Base-by-base conservation (phyloP, 768 basidiomycete species). In the Boletus coccyginus region DNA sequence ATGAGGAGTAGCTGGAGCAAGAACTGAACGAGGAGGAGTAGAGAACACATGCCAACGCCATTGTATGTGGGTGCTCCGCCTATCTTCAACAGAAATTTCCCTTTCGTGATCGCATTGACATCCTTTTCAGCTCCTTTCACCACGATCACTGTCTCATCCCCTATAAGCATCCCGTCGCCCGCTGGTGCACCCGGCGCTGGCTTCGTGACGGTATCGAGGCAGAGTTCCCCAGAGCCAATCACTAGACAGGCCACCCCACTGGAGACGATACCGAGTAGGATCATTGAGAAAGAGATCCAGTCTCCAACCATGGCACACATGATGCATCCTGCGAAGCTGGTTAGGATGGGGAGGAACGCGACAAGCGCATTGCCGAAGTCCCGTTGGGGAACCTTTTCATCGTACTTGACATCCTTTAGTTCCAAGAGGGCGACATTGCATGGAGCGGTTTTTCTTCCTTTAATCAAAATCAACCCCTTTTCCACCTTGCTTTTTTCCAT, bases 1-100 rank as follows among this genome's bases (percentile, higher is more conserved):
- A 73, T 72, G 36, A 74, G 63, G 44, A 74, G 62, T 4, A 74
- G 61, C 55, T 75, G 73, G 24, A 65, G 49, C 24, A 74, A 8
- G 62, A 73, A 73, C 29, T 75, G 74, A 40, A 61, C 21, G 19
- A 69, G 59, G 33, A 74, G 67, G 5, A 73, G 64, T 10, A 74
- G 41, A 6, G 73, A 71, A 21, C 61, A 70, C 36, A 61, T n/a
- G 27, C 74, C 70, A 46, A 73, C 51, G 17, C 1, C 13, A 21
- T 60, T n/a, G 51, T 67, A 67, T 16, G 43, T 53, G 5, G 59
- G 58, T 2, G 5, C 48, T 11, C 58, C 62, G 32, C 2, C 11
- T n/a, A 68, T 58, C 12, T 38, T 53, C 40, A 75, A 13, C 9
- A 31, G 3, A 41, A 75, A 74, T 35, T 36, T 61, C 10, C 72